A percentile compares a stretch with the other conserved stretches of the same genome.
Conservation (phyloP, 768 basidiomycete genomes). For the Amanita subjunquillea region DNA sequence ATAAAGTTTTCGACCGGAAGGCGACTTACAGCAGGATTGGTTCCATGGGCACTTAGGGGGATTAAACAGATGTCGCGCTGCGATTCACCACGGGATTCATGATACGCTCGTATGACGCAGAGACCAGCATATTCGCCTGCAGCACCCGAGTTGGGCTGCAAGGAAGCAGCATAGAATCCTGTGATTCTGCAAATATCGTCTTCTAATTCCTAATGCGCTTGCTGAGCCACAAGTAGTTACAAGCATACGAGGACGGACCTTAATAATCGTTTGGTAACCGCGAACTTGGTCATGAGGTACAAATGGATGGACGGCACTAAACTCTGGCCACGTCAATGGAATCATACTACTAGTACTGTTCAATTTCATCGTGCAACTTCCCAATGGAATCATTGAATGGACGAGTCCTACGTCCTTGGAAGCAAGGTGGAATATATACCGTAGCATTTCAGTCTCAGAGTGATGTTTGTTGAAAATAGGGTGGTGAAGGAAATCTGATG, state of each 20-base stretch:
- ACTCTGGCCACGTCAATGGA: conserved; percentile 92
- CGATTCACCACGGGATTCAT: conserved; percentile 76
- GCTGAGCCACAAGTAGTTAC: not conserved
- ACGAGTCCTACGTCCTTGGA: conserved; percentile 92
- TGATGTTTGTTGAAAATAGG: conserved; percentile 95
- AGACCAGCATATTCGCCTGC: conserved; percentile 98
- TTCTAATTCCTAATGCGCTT: conserved; percentile 67
- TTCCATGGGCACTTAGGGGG: conserved; percentile 94
- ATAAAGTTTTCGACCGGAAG: not conserved
- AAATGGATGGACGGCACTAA: conserved; percentile 86
- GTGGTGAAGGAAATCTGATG: conserved; percentile 69
- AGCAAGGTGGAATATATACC: conserved; percentile 90
- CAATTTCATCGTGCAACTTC: conserved; percentile 96
- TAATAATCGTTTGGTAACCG: conserved; percentile 78
- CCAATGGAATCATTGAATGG: conserved; percentile 93
- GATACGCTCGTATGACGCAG: conserved; percentile 88
- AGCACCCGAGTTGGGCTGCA: conserved; percentile 99
- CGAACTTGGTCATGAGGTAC: conserved; percentile 81
- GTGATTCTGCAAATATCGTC: conserved; percentile 87
- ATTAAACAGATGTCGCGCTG: conserved; percentile 89
- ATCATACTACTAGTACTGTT: conserved; percentile 99
- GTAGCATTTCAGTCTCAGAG: conserved; percentile 97
- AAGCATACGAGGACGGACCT: conserved; percentile 27
- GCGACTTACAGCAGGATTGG: conserved; percentile 84
- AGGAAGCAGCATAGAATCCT: conserved; percentile 89